These are phyloP conservation scores for Pancytospora philotis DNA, from an alignment of 371 early-diverging fungal species.

Conservation along the genomic window DNA sequence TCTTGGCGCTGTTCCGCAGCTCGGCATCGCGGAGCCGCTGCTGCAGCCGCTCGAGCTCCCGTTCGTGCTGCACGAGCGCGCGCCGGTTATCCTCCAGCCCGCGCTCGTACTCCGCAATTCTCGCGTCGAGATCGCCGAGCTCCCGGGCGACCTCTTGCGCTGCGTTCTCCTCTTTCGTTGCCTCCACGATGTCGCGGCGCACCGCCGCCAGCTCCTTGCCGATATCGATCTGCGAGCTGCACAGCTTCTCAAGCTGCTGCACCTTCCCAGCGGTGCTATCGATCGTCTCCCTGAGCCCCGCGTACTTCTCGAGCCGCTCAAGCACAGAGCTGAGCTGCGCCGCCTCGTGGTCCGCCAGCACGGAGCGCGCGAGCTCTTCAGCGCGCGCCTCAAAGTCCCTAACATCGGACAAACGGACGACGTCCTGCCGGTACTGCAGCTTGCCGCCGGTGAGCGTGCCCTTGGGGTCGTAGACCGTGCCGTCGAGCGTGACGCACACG, in stretches of 20 bases:
- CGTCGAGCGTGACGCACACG: conserved; percentile 80
- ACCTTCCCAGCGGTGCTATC: conserved; percentile 66
- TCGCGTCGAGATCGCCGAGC: conserved; percentile 61
- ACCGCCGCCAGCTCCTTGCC: conserved; percentile 11
- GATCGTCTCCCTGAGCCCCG: conserved; percentile 65
- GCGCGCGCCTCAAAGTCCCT: conserved; percentile 5
- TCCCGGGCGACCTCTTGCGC: conserved; percentile 60
- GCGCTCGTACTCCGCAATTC: conserved; percentile 39
- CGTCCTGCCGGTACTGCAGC: conserved; percentile 19
- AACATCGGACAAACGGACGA: conserved; percentile 44
- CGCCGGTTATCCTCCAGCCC: conserved; percentile 33
- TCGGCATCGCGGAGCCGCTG: conserved; percentile 44
- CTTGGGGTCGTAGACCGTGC: conserved; percentile 91
- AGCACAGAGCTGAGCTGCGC: conserved; percentile 36
- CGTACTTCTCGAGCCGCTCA: conserved; percentile 69
- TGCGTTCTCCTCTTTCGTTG: conserved; percentile 52
- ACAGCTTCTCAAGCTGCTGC: conserved; percentile 63
- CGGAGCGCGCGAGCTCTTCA: conserved; percentile 1
- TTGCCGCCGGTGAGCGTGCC: conserved; percentile 93
- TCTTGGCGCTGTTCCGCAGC: conserved; percentile 51
- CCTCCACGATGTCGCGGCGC: conserved; percentile 22
- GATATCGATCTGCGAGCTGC: conserved; percentile 12
- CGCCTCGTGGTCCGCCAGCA: neutral
- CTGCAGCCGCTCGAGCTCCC: conserved; percentile 23
- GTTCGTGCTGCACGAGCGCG: conserved; percentile 46